Evolutionary conservation across 1,284 basidiomycete species (phyloP), one percentile per base, ranked within the genome.

Genomic region (Ceratobasidium theobromae): DNA sequence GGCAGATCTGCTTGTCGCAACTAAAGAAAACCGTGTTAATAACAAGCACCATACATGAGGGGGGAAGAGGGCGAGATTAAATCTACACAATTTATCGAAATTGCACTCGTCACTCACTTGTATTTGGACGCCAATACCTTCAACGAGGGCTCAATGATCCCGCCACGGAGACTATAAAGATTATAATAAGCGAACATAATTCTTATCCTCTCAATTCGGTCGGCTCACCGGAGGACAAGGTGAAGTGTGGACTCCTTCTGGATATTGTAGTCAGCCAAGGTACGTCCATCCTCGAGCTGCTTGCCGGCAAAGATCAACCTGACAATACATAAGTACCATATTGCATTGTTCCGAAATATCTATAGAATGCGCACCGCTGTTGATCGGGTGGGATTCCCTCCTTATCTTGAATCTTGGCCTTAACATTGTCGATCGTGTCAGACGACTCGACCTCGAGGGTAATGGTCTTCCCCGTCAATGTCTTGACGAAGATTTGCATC

Each of bases 241-340:
- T 98, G 96, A 72, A 98, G 90, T 46, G 96, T 98, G 18, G 92
- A 95, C 82, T 98, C 96, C 84, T 98, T 98, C 84, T 99, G 96
- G 80, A 97, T 97, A 84, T 96, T 96, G 83, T 97, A 97, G 82
- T 97, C 95, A 73, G 84, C 88, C 68, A 97, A 83, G 45, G 94
- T 97, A 74, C 94, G 89, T 69, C 95, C 95, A 78, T 98, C 95
- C 81, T 97, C 95, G 72, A 98, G 89, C 79, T 96, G 93, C 85
- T 95, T 96, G 72, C 93, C 92, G 71, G 91, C 93, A 73, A 95
- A 96, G 80, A 96, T 96, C 72, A 95, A 84, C 65, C 69, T 70
- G 28, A 9, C 23, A 21, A 12, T 6, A 21, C n/a, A 53, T 11
- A 16, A 38, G n/a, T 0, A 38, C 53, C 8, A 35, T 53, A 16